phyloP scores from a whole-genome alignment of 352 stramenopile species.

The Thraustochytrium striatum region DNA sequence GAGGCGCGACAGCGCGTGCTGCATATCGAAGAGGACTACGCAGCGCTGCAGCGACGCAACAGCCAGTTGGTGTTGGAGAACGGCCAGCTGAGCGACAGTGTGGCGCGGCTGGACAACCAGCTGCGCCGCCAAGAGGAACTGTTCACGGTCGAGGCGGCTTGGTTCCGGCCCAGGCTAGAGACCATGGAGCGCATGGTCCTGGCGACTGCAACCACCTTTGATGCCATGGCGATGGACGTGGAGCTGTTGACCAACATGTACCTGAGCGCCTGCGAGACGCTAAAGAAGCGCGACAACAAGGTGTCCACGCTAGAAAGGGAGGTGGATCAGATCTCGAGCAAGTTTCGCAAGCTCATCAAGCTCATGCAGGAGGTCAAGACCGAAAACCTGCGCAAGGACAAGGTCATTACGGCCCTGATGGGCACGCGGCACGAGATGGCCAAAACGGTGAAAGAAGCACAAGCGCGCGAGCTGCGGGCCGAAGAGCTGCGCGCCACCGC shows the following conservation, averaged over 20 bases:
- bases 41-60: not conserved
- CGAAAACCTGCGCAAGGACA: constrained; percentile 32
- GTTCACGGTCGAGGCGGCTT: not conserved
- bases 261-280: not conserved
- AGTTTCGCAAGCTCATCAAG: constrained; percentile 37
- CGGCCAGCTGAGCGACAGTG: not conserved
- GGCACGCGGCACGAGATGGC: constrained; percentile 35
- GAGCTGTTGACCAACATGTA: constrained; percentile 46
- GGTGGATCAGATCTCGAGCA: constrained; percentile 2
- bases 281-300: not conserved
- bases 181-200: not conserved
- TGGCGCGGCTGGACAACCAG: not conserved
- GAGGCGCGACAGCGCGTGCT: constrained; percentile 29
- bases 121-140: not conserved
- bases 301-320: not conserved
- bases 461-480: not conserved
- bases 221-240: constrained; percentile 16
- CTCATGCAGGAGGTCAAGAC: constrained; percentile 11
- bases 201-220: constrained; percentile 13
- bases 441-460: constrained; percentile 34
- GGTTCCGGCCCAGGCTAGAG: not conserved
- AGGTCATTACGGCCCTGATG: constrained; percentile 34
- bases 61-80: not conserved
- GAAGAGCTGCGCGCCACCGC: not conserved
- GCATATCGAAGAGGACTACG: not conserved